These are phyloP conservation scores for Ceratocystis eucalypticola DNA, from an alignment of 2,329 filamentous ascomycete species.

Conservation along the genomic window DNA sequence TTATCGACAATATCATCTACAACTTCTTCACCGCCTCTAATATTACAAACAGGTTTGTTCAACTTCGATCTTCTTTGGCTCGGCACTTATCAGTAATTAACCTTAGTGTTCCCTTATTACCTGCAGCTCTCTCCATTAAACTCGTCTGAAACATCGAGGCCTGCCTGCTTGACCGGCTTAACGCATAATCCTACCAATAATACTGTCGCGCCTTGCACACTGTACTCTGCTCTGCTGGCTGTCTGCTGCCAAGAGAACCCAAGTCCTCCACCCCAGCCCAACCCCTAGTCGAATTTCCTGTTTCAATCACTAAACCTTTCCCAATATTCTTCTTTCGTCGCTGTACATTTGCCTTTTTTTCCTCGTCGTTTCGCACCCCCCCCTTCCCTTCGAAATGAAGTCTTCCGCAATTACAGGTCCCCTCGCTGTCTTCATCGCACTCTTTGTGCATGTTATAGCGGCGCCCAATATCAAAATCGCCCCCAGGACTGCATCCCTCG, in stretches of 20 bases:
- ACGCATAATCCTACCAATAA: too few species aligned
- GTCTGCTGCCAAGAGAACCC: too few species aligned
- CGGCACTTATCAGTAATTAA: too few species aligned
- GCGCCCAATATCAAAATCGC: conserved; percentile 21
- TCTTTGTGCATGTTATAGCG: conserved; percentile 23
- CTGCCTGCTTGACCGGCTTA: too few species aligned
- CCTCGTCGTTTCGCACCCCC: background rate
- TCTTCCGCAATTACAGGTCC: background rate
- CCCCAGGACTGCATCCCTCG: background rate
- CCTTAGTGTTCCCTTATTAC: too few species aligned
- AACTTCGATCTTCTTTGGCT: background rate
- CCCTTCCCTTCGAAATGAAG: conserved; percentile 2
- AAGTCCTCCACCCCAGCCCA: too few species aligned
- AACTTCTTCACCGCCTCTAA: background rate
- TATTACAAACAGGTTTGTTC: background rate
- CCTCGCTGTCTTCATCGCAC: conserved; percentile 14
- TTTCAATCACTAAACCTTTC: background rate
- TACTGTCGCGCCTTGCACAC: too few species aligned
- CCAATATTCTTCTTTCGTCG: background rate
- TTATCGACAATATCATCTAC: background rate
- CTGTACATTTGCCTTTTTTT: background rate
- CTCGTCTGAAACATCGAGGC: too few species aligned
- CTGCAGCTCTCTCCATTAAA: too few species aligned
- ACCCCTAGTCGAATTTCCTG: background rate
- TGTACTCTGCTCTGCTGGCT: too few species aligned